Conservation (phyloP, 164 flowering plant species). For the Vitis labrusca region DNA sequence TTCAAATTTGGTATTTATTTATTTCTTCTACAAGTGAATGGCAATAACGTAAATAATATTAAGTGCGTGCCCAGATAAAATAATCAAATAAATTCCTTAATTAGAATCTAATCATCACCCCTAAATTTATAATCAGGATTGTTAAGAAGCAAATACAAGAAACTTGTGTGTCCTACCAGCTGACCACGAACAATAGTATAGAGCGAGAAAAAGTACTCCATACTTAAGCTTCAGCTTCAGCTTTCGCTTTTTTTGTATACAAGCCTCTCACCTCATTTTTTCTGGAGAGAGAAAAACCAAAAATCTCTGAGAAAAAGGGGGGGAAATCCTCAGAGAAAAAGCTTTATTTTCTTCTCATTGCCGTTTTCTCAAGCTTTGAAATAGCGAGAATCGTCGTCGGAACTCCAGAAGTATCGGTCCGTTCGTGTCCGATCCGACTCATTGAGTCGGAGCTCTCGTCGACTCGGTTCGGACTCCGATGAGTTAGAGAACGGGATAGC, state of each 20-base stretch:
- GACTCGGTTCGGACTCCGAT: conserved; percentile 18
- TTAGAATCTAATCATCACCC: no score
- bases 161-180: no score
- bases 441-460: conserved; percentile 6
- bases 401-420: conserved; percentile 4
- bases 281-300: conserved; percentile 10
- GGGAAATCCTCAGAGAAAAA: neutral
- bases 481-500: conserved; percentile 30
- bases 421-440: conserved; percentile 22
- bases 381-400: conserved; percentile 2
- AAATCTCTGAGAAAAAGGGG: conserved; percentile 2
- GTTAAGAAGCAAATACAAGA: no score
- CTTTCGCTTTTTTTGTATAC: conserved; percentile 14
- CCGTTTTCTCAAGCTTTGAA: conserved; percentile 3
- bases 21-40: no score
- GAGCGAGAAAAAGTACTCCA: conserved; percentile 5
- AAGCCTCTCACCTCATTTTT: conserved; percentile 3
- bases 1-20: no score
- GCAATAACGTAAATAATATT: no score
- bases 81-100: no score
- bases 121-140: no score
- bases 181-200: neutral
- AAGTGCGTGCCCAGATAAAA: no score
- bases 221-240: neutral
- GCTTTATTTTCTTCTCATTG: conserved; percentile 5